Base-by-base conservation (phyloP, 208 protist species). In the Acanthamoeba castellanii region DNA sequence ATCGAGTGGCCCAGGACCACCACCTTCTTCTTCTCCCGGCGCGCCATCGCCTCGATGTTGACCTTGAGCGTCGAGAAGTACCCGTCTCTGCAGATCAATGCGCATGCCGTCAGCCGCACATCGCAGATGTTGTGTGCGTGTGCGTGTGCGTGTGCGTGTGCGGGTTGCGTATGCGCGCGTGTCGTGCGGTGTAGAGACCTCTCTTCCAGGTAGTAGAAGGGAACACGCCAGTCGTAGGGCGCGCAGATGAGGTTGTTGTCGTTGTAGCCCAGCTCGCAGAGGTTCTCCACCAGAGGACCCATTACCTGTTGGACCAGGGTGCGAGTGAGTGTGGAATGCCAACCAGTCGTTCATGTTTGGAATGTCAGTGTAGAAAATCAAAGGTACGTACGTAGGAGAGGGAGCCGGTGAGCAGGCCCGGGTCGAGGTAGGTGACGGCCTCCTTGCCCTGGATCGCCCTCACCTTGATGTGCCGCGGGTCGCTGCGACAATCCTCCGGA, bases 371-470 rank as follows among this genome's bases (percentile, higher is more conserved):
- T 27, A 9, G 4, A 47, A 47, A 47, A 11, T 47, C 2, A 47
- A 20, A 57, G 45, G 25, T 9, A 16, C 91, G 57, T 55, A 94
- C 91, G 45, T 94, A 94, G 37, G 91, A 89, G n/a, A 85, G 74
- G 14, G 50, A 32, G 52, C 50, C 27, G 47, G 81, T 81, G 32
- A 94, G 47, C 27, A 66, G 42, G 55, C 81, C 91, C 13, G 91
- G 81, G 30, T 94, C 91, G 42, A 94, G 91, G 45, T 94, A 94
- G 34, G 74, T 85, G 32, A 94, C 81, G 27, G 74, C 91, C 32
- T 84, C 68, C 55, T 76, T 85, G 27, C 91, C 91, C 22, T 32
- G 20, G 22, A 94, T 61, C 13, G 66, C 30, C 66, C 91, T 42
- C 37, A 94, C 91, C 37, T 89, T 94, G 14, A 94, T 84, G 47